A percentile compares a stretch with the other conserved stretches of the same genome.
Evolutionary conservation across 75 land plant genomes (phyloP).

Genomic region (Picea glauca): DNA sequence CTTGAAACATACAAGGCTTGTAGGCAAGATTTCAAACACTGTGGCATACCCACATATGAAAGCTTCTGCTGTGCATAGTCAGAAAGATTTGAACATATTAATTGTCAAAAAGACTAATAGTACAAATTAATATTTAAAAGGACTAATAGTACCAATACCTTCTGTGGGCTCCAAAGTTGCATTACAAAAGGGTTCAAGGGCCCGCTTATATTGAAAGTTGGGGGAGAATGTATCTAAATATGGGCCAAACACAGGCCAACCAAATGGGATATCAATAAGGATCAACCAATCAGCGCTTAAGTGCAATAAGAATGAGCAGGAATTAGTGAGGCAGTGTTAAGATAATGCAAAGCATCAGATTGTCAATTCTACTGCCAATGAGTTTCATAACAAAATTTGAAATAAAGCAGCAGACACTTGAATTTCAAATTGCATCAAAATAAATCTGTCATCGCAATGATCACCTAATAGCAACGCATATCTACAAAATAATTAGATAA

Average conservation of each 20-base stretch:
- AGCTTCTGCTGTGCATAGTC: not conserved
- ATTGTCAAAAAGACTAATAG: too few species aligned
- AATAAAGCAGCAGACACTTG: not conserved
- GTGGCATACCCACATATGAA: not conserved
- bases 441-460: not conserved
- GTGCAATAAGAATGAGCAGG: not conserved
- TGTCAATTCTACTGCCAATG: not conserved
- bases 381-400: not conserved
- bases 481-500: not conserved
- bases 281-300: not conserved
- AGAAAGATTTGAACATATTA: not conserved
- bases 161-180: not conserved
- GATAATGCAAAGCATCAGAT: not conserved
- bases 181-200: not conserved
- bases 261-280: not conserved
- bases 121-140: too few species aligned
- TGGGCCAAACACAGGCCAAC: not conserved
- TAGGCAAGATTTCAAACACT: not conserved
- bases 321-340: not conserved
- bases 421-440: too few species aligned
- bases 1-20: not conserved
- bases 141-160: too few species aligned
- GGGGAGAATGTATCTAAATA: not conserved
- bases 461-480: not conserved
- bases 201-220: not conserved